These are phyloP conservation scores for Pseudopithomyces chartarum DNA, from an alignment of 2,329 filamentous ascomycete genomes.

Conservation along the genomic window DNA sequence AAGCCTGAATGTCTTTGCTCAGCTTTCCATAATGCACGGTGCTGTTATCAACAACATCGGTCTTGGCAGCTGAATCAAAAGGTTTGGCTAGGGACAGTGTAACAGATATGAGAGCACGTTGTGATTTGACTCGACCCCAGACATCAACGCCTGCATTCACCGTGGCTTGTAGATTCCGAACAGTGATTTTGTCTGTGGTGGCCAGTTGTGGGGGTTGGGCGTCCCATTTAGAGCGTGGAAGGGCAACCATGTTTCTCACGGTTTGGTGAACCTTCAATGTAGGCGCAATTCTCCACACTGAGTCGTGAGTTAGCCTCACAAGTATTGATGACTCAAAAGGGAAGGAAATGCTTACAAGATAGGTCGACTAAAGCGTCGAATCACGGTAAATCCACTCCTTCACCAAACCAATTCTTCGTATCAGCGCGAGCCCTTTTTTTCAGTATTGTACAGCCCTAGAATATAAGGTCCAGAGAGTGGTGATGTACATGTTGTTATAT, in stretches of 20 bases:
- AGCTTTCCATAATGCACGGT: constrained; percentile 77
- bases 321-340: background rate
- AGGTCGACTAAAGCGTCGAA: background rate
- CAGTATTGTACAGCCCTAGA: background rate
- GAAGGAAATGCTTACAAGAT: background rate
- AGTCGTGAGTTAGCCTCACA: background rate
- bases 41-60: constrained; percentile 67
- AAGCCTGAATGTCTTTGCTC: constrained; percentile 66
- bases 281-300: too few species aligned
- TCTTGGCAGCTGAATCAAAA: constrained; percentile 63
- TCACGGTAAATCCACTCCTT: too few species aligned
- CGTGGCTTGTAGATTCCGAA: constrained; percentile 65
- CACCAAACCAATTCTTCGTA: background rate
- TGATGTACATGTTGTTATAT: constrained; percentile 8
- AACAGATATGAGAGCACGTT: constrained; percentile 67
- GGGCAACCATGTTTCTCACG: too few species aligned
- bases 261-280: too few species aligned
- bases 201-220: constrained; percentile 20
- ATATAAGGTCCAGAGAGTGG: background rate
- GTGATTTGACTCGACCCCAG: constrained; percentile 68
- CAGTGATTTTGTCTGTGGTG: constrained; percentile 55
- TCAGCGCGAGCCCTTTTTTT: background rate
- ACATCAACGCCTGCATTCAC: constrained; percentile 67
- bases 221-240: constrained; percentile 16
- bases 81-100: constrained; percentile 60